phyloP scores from a whole-genome alignment of 2,329 filamentous ascomycete species.

The Endoconidiophora polonica region DNA sequence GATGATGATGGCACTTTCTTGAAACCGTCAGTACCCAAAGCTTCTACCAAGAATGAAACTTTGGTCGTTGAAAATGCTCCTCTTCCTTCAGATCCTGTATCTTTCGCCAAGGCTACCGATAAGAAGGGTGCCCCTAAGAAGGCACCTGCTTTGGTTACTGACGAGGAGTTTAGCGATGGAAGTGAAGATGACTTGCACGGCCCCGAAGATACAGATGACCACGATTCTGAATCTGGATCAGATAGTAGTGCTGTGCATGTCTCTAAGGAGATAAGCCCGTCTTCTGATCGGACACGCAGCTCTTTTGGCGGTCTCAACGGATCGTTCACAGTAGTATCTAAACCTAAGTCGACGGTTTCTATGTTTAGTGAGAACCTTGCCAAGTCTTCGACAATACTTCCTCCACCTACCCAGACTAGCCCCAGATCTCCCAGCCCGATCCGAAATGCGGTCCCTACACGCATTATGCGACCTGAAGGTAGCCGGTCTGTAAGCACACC shows the following conservation, averaged over 20 bases:
- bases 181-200: constrained; percentile 25
- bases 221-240: constrained; percentile 31
- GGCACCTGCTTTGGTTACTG: constrained; percentile 6
- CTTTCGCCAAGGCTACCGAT: constrained; percentile 18
- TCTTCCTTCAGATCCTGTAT: constrained; percentile 27
- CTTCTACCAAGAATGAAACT: constrained; percentile 14
- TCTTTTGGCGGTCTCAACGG: constrained; percentile 37
- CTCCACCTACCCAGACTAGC: constrained; percentile 35
- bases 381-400: constrained; percentile 17
- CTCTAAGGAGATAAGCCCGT: constrained; percentile 32
- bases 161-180: constrained; percentile 24
- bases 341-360: constrained; percentile 2
- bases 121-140: constrained; percentile 8
- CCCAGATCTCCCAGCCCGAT: constrained; percentile 60
- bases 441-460: constrained; percentile 37
- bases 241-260: constrained; percentile 46
- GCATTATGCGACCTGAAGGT: constrained; percentile 30
- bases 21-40: constrained; percentile 5
- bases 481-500: constrained; percentile 44
- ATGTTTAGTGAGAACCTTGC: constrained; percentile 5
- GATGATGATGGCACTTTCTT: constrained; percentile 10
- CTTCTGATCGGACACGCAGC: constrained; percentile 34
- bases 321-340: constrained; percentile 29
- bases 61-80: constrained; percentile 21
- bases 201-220: constrained; percentile 28